Percentiles rank a stretch among this genome's conserved stretches.
phyloP scores from a whole-genome alignment of 805 yeast species.

The Yarrowia sp. region DNA sequence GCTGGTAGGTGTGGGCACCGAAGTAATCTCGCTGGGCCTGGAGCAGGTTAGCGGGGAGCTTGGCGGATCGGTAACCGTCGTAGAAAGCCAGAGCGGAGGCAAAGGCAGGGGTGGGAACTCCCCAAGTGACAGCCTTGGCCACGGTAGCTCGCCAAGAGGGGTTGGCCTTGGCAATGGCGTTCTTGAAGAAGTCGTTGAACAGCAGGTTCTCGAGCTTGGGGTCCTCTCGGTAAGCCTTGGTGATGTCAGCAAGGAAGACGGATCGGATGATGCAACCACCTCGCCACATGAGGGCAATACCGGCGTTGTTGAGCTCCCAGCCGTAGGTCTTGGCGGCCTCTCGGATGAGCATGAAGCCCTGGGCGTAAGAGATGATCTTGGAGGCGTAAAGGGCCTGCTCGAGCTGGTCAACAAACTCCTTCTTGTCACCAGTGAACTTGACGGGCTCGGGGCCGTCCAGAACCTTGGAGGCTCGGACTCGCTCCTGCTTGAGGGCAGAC shows the following conservation, averaged over 20 bases:
- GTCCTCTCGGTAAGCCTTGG: constrained; percentile 91
- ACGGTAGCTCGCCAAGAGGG: constrained; percentile 92
- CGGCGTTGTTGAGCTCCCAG: constrained; percentile 98
- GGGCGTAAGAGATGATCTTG: constrained; percentile 97
- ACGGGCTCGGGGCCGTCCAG: constrained; percentile 80
- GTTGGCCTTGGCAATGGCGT: constrained; percentile 93
- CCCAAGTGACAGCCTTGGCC: constrained; percentile 76
- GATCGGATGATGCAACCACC: constrained; percentile 99
- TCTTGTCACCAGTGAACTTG: constrained; percentile 73
- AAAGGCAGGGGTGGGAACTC: constrained; percentile 98
- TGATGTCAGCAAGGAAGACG: constrained; percentile 95
- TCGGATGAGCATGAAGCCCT: constrained; percentile 98
- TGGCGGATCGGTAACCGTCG: constrained; percentile 97
- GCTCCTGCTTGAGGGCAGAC: constrained; percentile 90
- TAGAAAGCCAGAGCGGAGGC: constrained; percentile 95
- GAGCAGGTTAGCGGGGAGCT: constrained; percentile 95
- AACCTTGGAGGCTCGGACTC: constrained; percentile 80
- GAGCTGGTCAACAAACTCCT: constrained; percentile 86
- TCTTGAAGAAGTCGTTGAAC: constrained; percentile 92
- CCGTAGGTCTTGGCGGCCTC: constrained; percentile 97
- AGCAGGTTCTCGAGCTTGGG: constrained; percentile 94
- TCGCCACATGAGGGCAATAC: constrained; percentile 99
- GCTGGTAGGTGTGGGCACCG: constrained; percentile 99
- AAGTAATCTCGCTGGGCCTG: constrained; percentile 99
- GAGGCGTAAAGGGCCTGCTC: constrained; percentile 99